Conservation (phyloP, 192 early-diverging fungal species). For the Phycomyces nitens region DNA sequence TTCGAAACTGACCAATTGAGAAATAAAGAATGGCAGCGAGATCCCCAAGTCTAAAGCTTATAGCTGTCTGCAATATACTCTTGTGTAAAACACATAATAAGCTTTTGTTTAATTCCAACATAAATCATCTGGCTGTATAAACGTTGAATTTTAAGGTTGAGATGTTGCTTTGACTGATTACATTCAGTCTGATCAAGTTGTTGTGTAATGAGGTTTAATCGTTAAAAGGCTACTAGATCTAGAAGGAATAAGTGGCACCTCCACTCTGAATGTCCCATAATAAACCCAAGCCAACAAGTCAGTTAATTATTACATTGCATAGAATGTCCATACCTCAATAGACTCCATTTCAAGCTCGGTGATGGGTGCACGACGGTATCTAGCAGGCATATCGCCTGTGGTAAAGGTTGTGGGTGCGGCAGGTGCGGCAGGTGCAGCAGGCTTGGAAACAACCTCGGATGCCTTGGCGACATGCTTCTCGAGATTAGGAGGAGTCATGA, state of each 20-base stretch:
- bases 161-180: too few relatives aligned
- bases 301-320: not conserved
- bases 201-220: too few relatives aligned
- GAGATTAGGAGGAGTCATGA: conserved; percentile 34
- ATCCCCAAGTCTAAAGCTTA: too few relatives aligned
- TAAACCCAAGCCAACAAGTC: not conserved
- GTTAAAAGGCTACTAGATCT: not conserved
- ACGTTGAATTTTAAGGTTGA: too few relatives aligned
- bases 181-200: too few relatives aligned
- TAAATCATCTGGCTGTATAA: too few relatives aligned
- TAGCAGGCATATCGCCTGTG: conserved; percentile 32
- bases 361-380: conserved; percentile 37
- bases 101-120: too few relatives aligned
- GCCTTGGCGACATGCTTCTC: conserved; percentile 32
- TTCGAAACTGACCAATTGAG: too few relatives aligned
- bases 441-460: not conserved
- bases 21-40: too few relatives aligned
- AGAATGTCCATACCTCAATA: conserved; percentile 37
- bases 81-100: too few relatives aligned
- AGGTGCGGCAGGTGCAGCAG: conserved; percentile 8
- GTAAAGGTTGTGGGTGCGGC: conserved; percentile 31
- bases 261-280: conserved; percentile 8
- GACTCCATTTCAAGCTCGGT: conserved; percentile 49
- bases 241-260: conserved; percentile 13
- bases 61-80: too few relatives aligned